A percentile compares a stretch with the other conserved stretches of the same genome.
These are phyloP conservation scores for Populus tomentosa DNA, from an alignment of 441 rosid genomes.

Conservation along the genomic window DNA sequence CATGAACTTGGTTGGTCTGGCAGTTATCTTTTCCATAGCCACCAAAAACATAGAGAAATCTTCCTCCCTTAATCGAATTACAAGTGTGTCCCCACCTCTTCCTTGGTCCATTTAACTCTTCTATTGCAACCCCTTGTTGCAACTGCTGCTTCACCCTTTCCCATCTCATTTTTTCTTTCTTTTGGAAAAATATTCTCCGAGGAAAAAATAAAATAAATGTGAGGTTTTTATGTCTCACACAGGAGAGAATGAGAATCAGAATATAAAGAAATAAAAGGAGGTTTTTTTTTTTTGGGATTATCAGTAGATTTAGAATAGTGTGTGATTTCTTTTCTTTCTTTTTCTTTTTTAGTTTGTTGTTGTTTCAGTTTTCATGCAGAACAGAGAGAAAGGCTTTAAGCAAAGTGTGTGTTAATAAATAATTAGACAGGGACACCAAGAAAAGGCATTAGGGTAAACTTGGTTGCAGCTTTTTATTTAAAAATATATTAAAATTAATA, in stretches of 20 bases:
- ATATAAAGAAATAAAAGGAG: neutral
- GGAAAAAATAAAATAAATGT: too few species aligned
- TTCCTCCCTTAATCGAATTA: slow-evolving; percentile 78
- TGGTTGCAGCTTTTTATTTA: too few species aligned
- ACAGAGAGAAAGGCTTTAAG: too few species aligned
- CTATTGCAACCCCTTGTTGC: slow-evolving; percentile 21
- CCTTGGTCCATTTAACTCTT: slow-evolving; percentile 68
- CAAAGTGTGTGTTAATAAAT: too few species aligned
- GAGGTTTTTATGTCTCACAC: neutral
- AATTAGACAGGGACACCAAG: too few species aligned
- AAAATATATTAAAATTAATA: too few species aligned
- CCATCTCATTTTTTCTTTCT: slow-evolving; percentile 68
- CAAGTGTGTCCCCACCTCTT: slow-evolving; percentile 99
- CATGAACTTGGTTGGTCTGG: slow-evolving; percentile 95
- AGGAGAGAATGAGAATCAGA: neutral
- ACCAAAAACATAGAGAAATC: slow-evolving; percentile 86
- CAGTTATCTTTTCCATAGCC: slow-evolving; percentile 91
- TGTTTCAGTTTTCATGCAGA: too few species aligned
- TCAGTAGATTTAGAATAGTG: too few species aligned
- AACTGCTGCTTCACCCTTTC: slow-evolving; percentile 49
- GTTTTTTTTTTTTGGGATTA: too few species aligned
- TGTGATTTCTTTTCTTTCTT: too few species aligned
- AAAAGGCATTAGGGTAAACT: too few species aligned
- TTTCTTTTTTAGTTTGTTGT: too few species aligned
- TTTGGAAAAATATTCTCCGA: neutral